Evolutionary conservation across 257 asterid genomes (phyloP), one percentile per base, ranked within the genome.

Genomic region (Cordia subcordata): DNA sequence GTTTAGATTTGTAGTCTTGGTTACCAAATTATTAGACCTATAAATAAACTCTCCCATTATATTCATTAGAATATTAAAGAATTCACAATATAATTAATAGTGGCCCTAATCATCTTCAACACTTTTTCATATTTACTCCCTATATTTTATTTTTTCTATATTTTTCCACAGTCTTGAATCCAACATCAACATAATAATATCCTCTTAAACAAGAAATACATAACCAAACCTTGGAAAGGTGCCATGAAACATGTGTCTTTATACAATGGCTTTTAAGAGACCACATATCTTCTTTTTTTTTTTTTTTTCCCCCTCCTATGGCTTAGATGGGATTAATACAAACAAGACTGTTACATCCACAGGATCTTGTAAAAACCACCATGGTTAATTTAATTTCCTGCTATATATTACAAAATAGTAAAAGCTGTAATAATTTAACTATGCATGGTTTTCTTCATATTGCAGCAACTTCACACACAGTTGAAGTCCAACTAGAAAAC

Each of bases 321-420:
- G 2, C 10, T 42, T 42, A 3, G 47, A 14, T 42, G 15, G 47
- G 66, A 76, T 73, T 74, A 77, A 76, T 67, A 75, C 74, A 77
- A 68, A 57, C 57, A 70, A 60, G 37, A 68, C 59, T 73, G 55
- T 57, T 65, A 70, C 53, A 72, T 69, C 47, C 64, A 73, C 81
- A 79, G 59, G 72, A 72, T 57, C 66, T 54, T 61, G 72, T 1
- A 42, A 42, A 75, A 79, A 82, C 82, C 86, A 56, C 76, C 81
- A 53, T 57, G 85, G 80, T 76, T 71, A 27, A 27, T 27, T 27
- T n/a, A n/a, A n/a, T n/a, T 27, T 27, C 35, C 65, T 55, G 59
- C 77, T 42, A 63, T 57, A 65, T 14, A 42, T 10, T 42, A 42
- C 15, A 10, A 42, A 42, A 14, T 42, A 42, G 14, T 42, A 42